Percentiles rank a stretch among this genome's conserved stretches.
phyloP scores from a whole-genome alignment of 2,329 filamentous ascomycete species.

The Arthrobotrys megalospora region DNA sequence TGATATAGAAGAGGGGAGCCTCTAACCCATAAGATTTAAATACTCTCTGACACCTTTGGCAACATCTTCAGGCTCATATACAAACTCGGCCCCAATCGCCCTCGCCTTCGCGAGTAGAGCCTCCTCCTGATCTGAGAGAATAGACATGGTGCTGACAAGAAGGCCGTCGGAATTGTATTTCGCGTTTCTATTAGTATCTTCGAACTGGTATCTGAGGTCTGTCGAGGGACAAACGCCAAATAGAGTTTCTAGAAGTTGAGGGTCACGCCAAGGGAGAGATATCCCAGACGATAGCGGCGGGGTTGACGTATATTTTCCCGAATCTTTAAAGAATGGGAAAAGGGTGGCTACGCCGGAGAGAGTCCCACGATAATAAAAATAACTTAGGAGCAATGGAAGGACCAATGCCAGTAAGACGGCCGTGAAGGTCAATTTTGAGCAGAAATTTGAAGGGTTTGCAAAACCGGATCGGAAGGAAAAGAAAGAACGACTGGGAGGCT shows the following conservation, averaged over 20 bases:
- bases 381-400: conserved; percentile 28
- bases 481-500: conserved; percentile 56
- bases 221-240: conserved; percentile 61
- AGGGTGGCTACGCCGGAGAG: conserved; percentile 42
- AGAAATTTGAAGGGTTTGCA: conserved; percentile 3
- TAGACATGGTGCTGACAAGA: conserved; percentile 50
- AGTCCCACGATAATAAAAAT: conserved; percentile 36
- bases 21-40: conserved; percentile 82
- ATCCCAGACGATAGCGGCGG: conserved; percentile 49
- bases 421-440: conserved; percentile 33
- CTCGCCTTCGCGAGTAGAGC: conserved; percentile 78
- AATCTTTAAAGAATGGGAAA: conserved; percentile 45
- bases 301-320: conserved; percentile 46
- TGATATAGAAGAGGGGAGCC: background rate
- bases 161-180: conserved; percentile 41
- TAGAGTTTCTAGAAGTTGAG: conserved; percentile 58
- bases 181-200: conserved; percentile 40
- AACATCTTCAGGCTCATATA: conserved; percentile 83
- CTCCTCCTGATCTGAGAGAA: conserved; percentile 46
- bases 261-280: conserved; percentile 57
- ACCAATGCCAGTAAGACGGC: conserved; percentile 45
- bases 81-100: conserved; percentile 86
- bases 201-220: conserved; percentile 49
- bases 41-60: conserved; percentile 88
- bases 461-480: conserved; percentile 34